Base-by-base conservation (phyloP, 805 yeast species). In the Pichia scutulata region DNA sequence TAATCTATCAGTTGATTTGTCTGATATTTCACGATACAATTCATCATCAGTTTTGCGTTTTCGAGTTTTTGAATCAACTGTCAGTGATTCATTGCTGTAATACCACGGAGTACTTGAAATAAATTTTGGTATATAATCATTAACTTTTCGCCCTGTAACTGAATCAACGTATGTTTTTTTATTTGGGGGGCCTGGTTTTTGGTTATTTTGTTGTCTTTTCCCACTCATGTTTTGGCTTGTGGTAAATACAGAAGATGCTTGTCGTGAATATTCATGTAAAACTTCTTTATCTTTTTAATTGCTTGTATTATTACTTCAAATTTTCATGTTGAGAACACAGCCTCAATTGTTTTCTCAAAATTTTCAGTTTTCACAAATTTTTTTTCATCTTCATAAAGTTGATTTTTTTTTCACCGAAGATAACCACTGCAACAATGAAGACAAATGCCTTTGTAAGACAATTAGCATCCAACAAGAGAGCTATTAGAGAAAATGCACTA, bases 391-490 rank as follows among this genome's bases (percentile, higher is more conserved):
- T 33, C 19, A 33, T 33, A 4, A 3, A 2, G 5, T n/a, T 14
- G 19, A 13, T 28, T 28, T 2, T n/a, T n/a, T n/a, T n/a, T n/a
- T n/a, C n/a, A n/a, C n/a, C n/a, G n/a, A n/a, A 33, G 8, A 16
- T 10, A 16, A 33, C 9, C n/a, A 33, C 5, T 19, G n/a, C 19
- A 4, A 33, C 7, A 8, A 57, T 63, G 51, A 63, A 65, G 54
- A 62, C 79, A 16, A 70, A 77, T 37, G 68, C 80, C 0, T 86
- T 89, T 63, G 87, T 89, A 21, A 86, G 85, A 68, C 83, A 83
- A 60, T 70, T 89, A 54, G 95, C 96, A 0, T 87, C 96, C 8
- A 89, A 89, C 59, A 85, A 83, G 55, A 80, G 89, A 54, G 77
- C 75, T 10, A 82, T 84, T 10, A 76, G 98, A 67, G 87, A 81